Evolutionary conservation across 805 yeast genomes (phyloP), one percentile per base, ranked within the genome.

Genomic region (Yarrowia osloensis): DNA sequence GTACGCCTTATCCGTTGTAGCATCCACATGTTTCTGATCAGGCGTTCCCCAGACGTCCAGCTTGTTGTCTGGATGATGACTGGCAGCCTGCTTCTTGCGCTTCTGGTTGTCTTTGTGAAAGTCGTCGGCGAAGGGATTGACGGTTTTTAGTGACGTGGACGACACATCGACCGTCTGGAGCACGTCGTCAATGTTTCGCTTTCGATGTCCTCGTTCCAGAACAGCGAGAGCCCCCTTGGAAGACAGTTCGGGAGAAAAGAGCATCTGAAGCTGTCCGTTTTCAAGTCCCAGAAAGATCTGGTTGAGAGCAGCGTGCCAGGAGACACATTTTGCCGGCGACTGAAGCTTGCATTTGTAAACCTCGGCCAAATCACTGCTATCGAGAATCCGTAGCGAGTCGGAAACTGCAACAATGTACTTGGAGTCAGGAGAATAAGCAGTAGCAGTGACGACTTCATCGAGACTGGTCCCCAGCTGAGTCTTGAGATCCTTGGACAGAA

Each of bases 181-280:
- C 11, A 68, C 46, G 61, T 76, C 79, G 50, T 77, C 79, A 21
- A 77, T 68, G 59, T 76, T 77, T n/a, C 76, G 69, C 12, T 62
- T 68, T 50, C 69, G 73, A 12, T 74, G 73, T 2, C 73, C 70
- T 47, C 71, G 70, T 29, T 71, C 73, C 19, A 74, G 54, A 7
- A 74, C 73, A 7, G 66, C n/a, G 46, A 65, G 68, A 5, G 76
- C 77, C 22, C 79, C 79, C 28, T 71, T 73, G 3, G 35, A 46
- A 7, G 78, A 74, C n/a, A 55, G 31, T 2, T 68, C 71, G 4
- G 73, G 74, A 11, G 74, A 70, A 50, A 78, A 76, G 12, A 77
- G 67, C 4, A 74, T 49, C 40, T 69, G 67, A 2, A 77, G 57
- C 1, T 69, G 57, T 0, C 80, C 80, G 40, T 69, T 55, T 8